These are phyloP conservation scores for Ustilago loliicola DNA, from an alignment of 1,284 basidiomycete genomes.

Conservation along the genomic window DNA sequence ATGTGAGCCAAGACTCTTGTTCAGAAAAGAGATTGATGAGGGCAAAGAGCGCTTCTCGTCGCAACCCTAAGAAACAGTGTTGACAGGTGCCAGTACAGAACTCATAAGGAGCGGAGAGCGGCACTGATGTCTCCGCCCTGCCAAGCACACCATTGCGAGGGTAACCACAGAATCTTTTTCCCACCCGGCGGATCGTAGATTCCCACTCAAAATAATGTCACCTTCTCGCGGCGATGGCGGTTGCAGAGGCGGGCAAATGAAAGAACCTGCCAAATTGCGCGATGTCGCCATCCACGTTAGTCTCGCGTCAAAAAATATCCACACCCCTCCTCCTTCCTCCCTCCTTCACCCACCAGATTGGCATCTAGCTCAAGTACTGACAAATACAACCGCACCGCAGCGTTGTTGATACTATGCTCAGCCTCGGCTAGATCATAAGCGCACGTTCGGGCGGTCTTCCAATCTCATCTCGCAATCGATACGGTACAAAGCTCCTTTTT, in stretches of 20 bases:
- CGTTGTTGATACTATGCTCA: not conserved
- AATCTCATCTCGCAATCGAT: too few species aligned
- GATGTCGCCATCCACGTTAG: constrained; percentile 3
- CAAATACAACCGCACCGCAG: too few species aligned
- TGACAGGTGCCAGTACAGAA: too few species aligned
- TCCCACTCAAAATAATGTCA: not conserved
- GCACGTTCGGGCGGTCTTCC: not conserved
- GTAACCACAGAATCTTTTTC: constrained; percentile 3
- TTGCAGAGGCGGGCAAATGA: not conserved
- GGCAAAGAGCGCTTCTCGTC: too few species aligned
- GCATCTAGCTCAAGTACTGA: too few species aligned
- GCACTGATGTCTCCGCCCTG: not conserved
- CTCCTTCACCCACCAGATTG: not conserved
- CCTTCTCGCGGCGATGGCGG: not conserved
- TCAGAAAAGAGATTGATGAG: too few species aligned
- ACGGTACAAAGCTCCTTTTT: too few species aligned
- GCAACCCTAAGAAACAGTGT: too few species aligned
- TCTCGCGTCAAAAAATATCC: constrained; percentile 8
- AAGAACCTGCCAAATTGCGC: constrained; percentile 9
- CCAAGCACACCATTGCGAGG: constrained; percentile 3
- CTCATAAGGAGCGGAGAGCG: not conserved
- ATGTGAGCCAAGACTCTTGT: too few species aligned
- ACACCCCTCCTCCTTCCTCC: not conserved
- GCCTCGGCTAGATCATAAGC: constrained; percentile 3
- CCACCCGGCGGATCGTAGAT: not conserved